Evolutionary conservation across 495 filamentous ascomycete species (phyloP).

Genomic region (Lophiotrema nucula): DNA sequence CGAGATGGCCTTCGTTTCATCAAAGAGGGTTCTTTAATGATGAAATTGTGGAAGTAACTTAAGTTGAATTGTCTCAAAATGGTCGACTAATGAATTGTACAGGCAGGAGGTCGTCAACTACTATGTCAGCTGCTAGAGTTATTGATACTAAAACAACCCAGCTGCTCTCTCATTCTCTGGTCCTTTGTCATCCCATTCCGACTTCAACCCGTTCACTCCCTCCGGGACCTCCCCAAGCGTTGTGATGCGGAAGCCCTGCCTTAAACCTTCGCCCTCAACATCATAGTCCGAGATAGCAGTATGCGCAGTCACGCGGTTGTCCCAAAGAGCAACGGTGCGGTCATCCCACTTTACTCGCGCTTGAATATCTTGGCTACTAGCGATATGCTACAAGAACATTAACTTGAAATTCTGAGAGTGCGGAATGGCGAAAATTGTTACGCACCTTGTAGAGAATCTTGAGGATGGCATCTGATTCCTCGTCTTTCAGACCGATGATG

Average conservation of each 20-base stretch:
- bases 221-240: conserved; percentile 48
- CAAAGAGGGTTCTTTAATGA: too few relatives aligned
- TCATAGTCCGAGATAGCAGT: conserved; percentile 56
- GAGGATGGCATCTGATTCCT: conserved; percentile 30
- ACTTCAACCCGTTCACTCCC: conserved; percentile 48
- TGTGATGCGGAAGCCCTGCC: conserved; percentile 50
- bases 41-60: too few relatives aligned
- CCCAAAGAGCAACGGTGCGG: conserved; percentile 27
- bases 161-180: too few relatives aligned
- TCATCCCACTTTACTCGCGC: conserved; percentile 25
- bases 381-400: conserved; percentile 18
- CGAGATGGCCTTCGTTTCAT: too few relatives aligned
- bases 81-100: too few relatives aligned
- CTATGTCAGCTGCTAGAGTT: too few relatives aligned
- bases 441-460: conserved; percentile 27
- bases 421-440: background rate
- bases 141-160: too few relatives aligned
- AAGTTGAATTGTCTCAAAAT: too few relatives aligned
- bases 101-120: too few relatives aligned
- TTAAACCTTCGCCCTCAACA: conserved; percentile 46
- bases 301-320: conserved; percentile 46
- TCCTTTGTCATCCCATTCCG: conserved; percentile 32
- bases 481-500: conserved; percentile 28
- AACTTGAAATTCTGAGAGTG: background rate
- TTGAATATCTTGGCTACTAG: conserved; percentile 28